These are phyloP conservation scores for Thraustochytrium sp. DNA, from an alignment of 352 stramenopile species.

Conservation along the genomic window DNA sequence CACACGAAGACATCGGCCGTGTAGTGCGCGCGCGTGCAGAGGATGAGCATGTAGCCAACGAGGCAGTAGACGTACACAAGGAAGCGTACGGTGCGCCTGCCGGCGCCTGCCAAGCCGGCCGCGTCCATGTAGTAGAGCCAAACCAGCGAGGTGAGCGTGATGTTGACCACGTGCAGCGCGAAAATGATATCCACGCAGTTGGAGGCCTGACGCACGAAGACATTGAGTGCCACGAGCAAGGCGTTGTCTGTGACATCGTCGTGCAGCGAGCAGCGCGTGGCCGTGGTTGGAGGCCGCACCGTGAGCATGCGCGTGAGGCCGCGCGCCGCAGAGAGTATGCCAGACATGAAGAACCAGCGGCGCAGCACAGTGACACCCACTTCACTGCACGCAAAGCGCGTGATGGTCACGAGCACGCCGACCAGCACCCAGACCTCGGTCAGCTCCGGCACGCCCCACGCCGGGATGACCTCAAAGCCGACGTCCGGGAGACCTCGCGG, in stretches of 20 bases:
- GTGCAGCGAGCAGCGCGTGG: neutral
- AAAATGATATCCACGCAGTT: slow-evolving; percentile 28
- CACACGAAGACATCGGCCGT: slow-evolving; percentile 26
- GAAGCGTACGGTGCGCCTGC: neutral
- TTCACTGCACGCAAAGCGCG: neutral
- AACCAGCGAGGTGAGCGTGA: slow-evolving; percentile 1
- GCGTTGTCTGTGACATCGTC: neutral
- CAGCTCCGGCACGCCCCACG: neutral
- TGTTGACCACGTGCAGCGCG: slow-evolving; percentile 21
- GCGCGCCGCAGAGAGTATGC: neutral
- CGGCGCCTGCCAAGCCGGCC: neutral
- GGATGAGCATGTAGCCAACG: neutral
- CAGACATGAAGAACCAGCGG: neutral
- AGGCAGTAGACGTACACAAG: neutral
- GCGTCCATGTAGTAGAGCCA: slow-evolving; percentile 18
- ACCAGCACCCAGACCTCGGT: slow-evolving; percentile 27
- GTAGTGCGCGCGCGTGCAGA: slow-evolving; percentile 11
- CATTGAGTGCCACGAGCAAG: neutral
- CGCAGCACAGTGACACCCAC: neutral
- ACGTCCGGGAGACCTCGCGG: neutral
- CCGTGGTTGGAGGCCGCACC: neutral
- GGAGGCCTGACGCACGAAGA: neutral
- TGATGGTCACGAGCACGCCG: neutral
- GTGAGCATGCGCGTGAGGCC: neutral
- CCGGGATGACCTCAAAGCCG: slow-evolving; percentile 4